These are phyloP conservation scores for Exophiala bonariae DNA, from an alignment of 2,329 filamentous ascomycete species.

Conservation along the genomic window DNA sequence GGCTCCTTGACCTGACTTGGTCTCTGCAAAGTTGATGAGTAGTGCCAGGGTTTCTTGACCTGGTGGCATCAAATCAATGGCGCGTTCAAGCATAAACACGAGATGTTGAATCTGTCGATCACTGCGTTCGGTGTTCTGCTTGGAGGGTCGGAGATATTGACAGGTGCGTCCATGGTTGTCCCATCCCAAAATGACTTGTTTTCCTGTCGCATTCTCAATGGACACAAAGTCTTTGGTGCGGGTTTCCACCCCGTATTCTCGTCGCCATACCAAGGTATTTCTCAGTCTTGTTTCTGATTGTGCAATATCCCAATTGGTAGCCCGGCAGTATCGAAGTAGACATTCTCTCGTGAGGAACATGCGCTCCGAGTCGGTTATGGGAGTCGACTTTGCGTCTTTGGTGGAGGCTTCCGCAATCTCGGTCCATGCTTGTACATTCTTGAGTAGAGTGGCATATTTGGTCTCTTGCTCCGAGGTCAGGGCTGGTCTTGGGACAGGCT, in stretches of 20 bases:
- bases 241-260: conserved; percentile 81
- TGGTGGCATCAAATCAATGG: conserved; percentile 81
- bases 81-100: conserved; percentile 92
- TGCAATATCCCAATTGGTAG: conserved; percentile 82
- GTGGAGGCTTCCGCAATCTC: conserved; percentile 65
- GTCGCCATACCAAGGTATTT: conserved; percentile 80
- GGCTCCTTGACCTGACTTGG: conserved; percentile 73
- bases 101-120: conserved; percentile 89
- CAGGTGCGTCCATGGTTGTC: conserved; percentile 85
- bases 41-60: conserved; percentile 84
- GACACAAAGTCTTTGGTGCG: conserved; percentile 81
- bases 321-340: conserved; percentile 86
- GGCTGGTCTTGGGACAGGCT: conserved; percentile 55
- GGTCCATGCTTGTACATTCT: conserved; percentile 69
- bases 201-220: conserved; percentile 93
- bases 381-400: conserved; percentile 57
- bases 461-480: conserved; percentile 74
- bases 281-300: conserved; percentile 78
- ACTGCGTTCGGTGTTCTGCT: conserved; percentile 86
- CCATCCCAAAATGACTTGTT: conserved; percentile 86
- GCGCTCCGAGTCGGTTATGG: conserved; percentile 75
- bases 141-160: conserved; percentile 83
- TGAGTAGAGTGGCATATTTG: conserved; percentile 79
- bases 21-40: conserved; percentile 87
- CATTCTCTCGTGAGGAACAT: conserved; percentile 93